Percentiles rank a stretch among this genome's conserved stretches.
These are phyloP conservation scores for Aspergillus udagawae DNA, from an alignment of 2,329 filamentous ascomycete genomes.

Conservation along the genomic window DNA sequence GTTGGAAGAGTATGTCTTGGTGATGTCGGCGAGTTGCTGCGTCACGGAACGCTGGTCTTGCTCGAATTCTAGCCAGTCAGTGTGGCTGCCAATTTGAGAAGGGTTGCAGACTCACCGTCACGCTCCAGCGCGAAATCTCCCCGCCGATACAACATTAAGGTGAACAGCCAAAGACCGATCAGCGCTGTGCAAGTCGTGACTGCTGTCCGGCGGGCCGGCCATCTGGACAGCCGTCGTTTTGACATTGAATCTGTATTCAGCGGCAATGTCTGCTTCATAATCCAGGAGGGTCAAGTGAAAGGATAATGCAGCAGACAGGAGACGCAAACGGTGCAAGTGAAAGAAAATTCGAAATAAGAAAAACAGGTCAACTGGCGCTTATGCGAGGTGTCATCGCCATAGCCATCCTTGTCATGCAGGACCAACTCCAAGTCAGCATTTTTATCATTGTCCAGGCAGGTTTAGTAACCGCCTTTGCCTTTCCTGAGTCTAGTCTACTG, in stretches of 20 bases:
- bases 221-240: conserved; percentile 15
- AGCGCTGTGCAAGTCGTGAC: conserved; percentile 14
- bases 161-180: conserved; percentile 9
- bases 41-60: conserved; percentile 9
- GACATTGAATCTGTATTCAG: conserved; percentile 5
- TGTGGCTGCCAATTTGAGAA: background rate
- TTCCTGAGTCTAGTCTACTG: no score
- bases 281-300: background rate
- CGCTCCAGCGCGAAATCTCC: conserved; percentile 5
- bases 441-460: background rate
- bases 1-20: conserved; percentile 10
- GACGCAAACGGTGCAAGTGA: no score
- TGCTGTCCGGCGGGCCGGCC: conserved; percentile 15
- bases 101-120: background rate
- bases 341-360: background rate
- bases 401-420: no score
- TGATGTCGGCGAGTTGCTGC: conserved; percentile 14
- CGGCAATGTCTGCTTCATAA: background rate
- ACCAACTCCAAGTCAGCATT: background rate
- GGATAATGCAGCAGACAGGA: no score
- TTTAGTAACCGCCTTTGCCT: background rate
- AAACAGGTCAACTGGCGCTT: background rate
- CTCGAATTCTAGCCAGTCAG: conserved; percentile 1
- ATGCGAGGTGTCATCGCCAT: background rate
- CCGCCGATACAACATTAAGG: conserved; percentile 10